These are phyloP conservation scores for Trichosanthes cucumerina DNA, from an alignment of 306 rosid genomes.

Conservation along the genomic window DNA sequence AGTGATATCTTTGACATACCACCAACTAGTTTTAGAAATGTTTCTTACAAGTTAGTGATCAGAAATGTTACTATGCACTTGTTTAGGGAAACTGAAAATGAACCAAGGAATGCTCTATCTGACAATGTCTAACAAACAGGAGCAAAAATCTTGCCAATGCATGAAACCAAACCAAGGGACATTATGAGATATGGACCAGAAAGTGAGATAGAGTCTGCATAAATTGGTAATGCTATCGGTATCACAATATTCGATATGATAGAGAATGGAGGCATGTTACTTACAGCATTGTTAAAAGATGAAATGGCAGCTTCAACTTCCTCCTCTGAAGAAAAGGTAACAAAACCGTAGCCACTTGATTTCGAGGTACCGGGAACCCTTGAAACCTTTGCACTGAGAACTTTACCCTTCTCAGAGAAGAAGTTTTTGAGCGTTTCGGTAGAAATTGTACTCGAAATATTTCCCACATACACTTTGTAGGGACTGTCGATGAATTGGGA, in stretches of 20 bases:
- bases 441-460: conserved; percentile 71
- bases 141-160: not conserved
- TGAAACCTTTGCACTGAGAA: conserved; percentile 82
- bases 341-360: conserved; percentile 78
- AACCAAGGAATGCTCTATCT: not conserved
- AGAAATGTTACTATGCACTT: not conserved
- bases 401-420: conserved; percentile 67
- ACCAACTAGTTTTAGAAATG: not conserved
- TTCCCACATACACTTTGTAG: conserved; percentile 90
- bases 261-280: conserved; percentile 24
- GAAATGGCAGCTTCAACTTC: conserved; percentile 79
- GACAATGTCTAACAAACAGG: not conserved
- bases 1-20: not conserved
- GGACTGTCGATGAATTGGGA: conserved; percentile 70
- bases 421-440: conserved; percentile 48
- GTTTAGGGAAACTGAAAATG: not conserved
- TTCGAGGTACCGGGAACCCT: conserved; percentile 90
- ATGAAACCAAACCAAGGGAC: not conserved
- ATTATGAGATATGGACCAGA: not conserved
- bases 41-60: not conserved
- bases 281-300: conserved; percentile 72
- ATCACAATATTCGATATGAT: not conserved
- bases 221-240: not conserved
- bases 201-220: not conserved
- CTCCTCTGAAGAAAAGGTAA: conserved; percentile 74